phyloP scores from a whole-genome alignment of 768 basidiomycete genomes.

The Nidularia pulvinata region DNA sequence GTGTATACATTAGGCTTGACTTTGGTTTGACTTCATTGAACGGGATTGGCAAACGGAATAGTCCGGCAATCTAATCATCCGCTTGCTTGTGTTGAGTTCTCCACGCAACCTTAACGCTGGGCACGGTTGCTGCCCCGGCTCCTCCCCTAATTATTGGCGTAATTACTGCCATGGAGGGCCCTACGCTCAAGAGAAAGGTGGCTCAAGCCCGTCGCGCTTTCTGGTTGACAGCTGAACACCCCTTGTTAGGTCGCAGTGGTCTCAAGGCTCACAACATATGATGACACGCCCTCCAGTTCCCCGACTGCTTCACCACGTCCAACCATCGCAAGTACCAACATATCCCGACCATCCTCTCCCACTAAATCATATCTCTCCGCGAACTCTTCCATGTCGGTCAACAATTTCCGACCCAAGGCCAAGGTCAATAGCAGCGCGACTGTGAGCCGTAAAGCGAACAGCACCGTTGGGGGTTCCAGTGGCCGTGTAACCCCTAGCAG shows the following conservation, averaged over 20 bases:
- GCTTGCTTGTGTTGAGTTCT: no score
- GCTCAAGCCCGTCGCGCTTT: constrained; percentile 1
- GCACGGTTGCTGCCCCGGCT: no score
- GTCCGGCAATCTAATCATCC: no score
- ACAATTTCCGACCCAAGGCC: constrained; percentile 46
- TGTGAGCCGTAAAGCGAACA: constrained; percentile 23
- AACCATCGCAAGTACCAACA: constrained; percentile 16
- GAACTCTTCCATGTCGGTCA: constrained; percentile 14
- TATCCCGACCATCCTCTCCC: constrained; percentile 47
- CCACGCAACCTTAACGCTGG: no score
- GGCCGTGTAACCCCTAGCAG: background rate
- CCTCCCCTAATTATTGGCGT: no score
- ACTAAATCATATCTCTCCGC: constrained; percentile 20
- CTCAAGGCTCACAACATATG: constrained; percentile 39
- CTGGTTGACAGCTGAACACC: constrained; percentile 6
- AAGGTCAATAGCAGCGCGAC: constrained; percentile 62
- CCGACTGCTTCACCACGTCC: constrained; percentile 23
- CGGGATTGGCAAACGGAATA: no score
- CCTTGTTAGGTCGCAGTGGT: constrained; percentile 46
- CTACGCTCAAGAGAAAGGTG: constrained; percentile 47
- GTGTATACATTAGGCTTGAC: no score
- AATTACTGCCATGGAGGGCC: constrained; percentile 15
- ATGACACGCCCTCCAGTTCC: constrained; percentile 17
- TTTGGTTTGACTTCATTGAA: no score
- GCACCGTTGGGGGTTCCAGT: constrained; percentile 1